Conservation (phyloP, 768 basidiomycete species). For the Trametes sanguinea region DNA sequence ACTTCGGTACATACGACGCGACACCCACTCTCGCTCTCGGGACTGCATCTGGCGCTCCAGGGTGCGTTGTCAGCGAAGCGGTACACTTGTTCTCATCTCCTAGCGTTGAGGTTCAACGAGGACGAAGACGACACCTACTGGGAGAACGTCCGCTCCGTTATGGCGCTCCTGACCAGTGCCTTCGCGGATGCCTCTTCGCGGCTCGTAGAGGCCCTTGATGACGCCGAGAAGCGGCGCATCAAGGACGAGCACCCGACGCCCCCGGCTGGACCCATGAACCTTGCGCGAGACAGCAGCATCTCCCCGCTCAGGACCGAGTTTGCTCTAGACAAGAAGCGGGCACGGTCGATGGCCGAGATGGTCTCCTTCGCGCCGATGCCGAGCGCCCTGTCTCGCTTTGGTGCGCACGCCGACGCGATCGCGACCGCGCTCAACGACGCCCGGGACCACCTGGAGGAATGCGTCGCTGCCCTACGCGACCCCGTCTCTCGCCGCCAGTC, state of each 20-base stretch:
- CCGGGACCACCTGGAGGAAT: conserved; percentile 62
- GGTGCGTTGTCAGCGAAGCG: conserved; percentile 71
- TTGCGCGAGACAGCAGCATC: conserved; percentile 11
- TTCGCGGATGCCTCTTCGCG: conserved; percentile 65
- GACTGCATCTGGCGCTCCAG: conserved; percentile 61
- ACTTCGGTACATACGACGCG: conserved; percentile 60
- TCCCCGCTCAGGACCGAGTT: conserved; percentile 13
- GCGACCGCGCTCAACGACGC: conserved; percentile 71
- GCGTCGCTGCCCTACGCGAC: conserved; percentile 58
- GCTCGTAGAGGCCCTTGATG: conserved; percentile 63
- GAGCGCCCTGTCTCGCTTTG: conserved; percentile 67
- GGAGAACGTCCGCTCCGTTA: conserved; percentile 81
- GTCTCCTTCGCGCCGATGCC: conserved; percentile 75
- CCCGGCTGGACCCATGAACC: conserved; percentile 5
- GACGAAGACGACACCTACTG: conserved; percentile 78
- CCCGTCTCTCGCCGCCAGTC: conserved; percentile 7
- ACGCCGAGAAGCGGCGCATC: conserved; percentile 53
- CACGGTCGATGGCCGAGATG: conserved; percentile 29
- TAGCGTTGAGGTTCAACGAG: conserved; percentile 70
- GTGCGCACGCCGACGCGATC: conserved; percentile 72
- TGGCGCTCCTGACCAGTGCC: conserved; percentile 66
- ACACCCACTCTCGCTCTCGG: conserved; percentile 67
- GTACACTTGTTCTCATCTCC: conserved; percentile 76
- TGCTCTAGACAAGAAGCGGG: not conserved
- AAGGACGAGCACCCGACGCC: conserved; percentile 52